Conservation (phyloP, 148 eudicot species). For the Silene latifolia region DNA sequence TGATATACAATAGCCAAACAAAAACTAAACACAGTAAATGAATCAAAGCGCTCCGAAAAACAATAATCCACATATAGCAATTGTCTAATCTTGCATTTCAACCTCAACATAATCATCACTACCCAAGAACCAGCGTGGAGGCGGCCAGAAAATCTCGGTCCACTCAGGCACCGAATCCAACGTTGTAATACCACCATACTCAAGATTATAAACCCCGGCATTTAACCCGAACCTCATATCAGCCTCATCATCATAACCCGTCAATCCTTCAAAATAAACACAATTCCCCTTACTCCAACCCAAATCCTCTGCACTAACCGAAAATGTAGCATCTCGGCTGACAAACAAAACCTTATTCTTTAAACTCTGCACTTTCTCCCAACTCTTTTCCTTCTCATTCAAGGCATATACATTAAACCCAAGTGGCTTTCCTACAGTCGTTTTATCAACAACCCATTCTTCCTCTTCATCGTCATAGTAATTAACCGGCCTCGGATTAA, state of each 20-base stretch:
- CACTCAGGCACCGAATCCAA: constrained; percentile 11
- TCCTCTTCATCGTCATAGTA: constrained; percentile 26
- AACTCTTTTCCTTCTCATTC: constrained; percentile 14
- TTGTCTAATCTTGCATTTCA: constrained; percentile 10
- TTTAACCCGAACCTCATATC: constrained; percentile 30
- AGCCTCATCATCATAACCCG: constrained; percentile 31
- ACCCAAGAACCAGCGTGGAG: constrained; percentile 18
- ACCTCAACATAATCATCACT: constrained; percentile 11
- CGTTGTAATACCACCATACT: constrained; percentile 9
- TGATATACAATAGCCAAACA: neutral
- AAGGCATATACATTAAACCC: constrained; percentile 18
- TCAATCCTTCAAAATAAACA: constrained; percentile 29
- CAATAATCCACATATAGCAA: neutral
- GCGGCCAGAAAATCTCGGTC: constrained; percentile 23
- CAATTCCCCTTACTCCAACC: constrained; percentile 28
- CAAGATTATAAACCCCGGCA: constrained; percentile 26
- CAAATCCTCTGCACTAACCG: constrained; percentile 25
- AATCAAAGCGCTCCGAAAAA: neutral
- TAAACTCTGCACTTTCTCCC: constrained; percentile 22
- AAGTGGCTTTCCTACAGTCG: constrained; percentile 13
- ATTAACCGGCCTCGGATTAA: constrained; percentile 7
- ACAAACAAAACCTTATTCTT: constrained; percentile 23
- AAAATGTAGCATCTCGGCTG: constrained; percentile 22
- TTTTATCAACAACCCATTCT: constrained; percentile 24
- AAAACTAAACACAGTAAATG: neutral